These are phyloP conservation scores for Pythium coloratum DNA, from an alignment of 352 stramenopile species.

Conservation along the genomic window DNA sequence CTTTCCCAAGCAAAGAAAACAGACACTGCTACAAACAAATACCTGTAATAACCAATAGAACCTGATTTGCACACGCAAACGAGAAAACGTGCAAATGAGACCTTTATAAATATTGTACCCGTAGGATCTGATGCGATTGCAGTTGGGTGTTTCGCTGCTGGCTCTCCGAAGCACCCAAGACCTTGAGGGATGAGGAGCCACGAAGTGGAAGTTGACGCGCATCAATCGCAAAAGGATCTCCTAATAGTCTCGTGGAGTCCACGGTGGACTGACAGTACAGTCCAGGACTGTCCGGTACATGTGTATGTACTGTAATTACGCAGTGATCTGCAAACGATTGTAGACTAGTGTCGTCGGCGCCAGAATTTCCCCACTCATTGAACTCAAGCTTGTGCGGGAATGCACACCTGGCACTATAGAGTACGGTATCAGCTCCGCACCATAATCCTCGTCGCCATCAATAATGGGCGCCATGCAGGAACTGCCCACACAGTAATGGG, in stretches of 20 bases:
- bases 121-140: not conserved
- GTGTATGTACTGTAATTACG: too few relatives aligned
- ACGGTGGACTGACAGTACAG: too few relatives aligned
- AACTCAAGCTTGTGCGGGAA: too few relatives aligned
- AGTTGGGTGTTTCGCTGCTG: not conserved
- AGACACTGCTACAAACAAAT: not conserved
- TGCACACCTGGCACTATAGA: too few relatives aligned
- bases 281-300: too few relatives aligned
- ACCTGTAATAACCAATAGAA: not conserved
- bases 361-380: too few relatives aligned
- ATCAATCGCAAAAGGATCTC: not conserved
- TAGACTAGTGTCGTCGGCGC: too few relatives aligned
- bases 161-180: not conserved
- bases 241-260: too few relatives aligned
- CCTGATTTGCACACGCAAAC: not conserved
- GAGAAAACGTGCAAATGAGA: too few relatives aligned
- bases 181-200: not conserved
- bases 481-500: too few relatives aligned
- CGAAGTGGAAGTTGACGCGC: not conserved
- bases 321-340: too few relatives aligned
- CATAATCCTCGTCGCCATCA: not conserved
- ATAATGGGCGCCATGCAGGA: not conserved
- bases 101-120: not conserved
- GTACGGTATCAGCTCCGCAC: too few relatives aligned
- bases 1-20: constrained; percentile 1